Base-by-base conservation (phyloP, 2,329 filamentous ascomycete genomes). In the Stenocarpella maydis region DNA sequence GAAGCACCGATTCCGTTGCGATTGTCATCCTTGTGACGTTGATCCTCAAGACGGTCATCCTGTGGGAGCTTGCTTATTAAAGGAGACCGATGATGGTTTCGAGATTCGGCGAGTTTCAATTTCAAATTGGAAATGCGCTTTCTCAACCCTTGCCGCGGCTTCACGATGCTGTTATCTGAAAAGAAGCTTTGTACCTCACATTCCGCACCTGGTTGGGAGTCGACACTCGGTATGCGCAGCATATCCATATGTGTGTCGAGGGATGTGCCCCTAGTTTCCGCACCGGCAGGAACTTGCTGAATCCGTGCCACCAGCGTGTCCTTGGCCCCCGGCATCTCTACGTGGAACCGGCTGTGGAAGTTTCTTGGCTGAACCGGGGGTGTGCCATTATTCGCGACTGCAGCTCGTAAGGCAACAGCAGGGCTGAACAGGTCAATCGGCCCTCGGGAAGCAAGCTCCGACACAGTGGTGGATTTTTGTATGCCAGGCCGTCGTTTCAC, bases 71-170 rank as follows among this genome's bases (percentile, higher is more conserved):
- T 67, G 9, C 26, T 26, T 10, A 34, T 26, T 10, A 34, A 21
- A 5, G 54, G 63, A 21, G 49, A 31, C 6, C 31, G 45, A 6
- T 64, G 70, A 28, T 63, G 71, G 39, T 71, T 45, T 8, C 74
- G 69, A 21, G 72, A 58, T 15, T 75, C 74, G 15, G 69, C 69
- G 15, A 77, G 67, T 5, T 72, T 72, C 9, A 69, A 68, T 17
- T 71, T 73, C 19, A 77, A 61, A 50, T 76, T 69, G 9, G 76
- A 76, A 24, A 77, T 60, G 1, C 74, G 71, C 26, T 72, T 76
- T 45, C 66, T 73, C 67, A 77, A 65, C n/a, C 73, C 72, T 39
- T 71, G 72, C 2, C 72, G 70, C 3, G 71, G 72, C 45, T 49
- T 70, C 14, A 58, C 69, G 24, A 70, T 45, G 15, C 63, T 71